Evolutionary conservation across 2,329 filamentous ascomycete species (phyloP), one percentile per base, ranked within the genome.

Genomic region (Amylocarpus encephaloides): DNA sequence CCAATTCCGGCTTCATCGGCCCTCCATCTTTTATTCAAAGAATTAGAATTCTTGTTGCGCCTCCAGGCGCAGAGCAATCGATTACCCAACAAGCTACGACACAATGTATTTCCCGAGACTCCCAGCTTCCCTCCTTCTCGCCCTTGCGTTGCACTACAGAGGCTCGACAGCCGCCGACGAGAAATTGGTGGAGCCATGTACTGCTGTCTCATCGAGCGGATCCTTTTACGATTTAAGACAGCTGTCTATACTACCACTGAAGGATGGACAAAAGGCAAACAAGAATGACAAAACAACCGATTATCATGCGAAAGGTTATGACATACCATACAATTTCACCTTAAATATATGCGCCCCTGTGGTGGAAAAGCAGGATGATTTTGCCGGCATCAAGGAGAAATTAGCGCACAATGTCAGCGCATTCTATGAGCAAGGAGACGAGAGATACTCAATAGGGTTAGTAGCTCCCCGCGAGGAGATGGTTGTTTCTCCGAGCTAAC

Each of bases 291-390:
- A 82, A 36, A 74, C 75, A 48, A 73, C 79, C 53, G 83, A 75
- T 63, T 79, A 77, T 72, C 75, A 80, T 56, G 81, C 85, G 6
- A 78, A 78, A 52, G 88, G 88, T 32, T 86, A 82, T 66, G 88
- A 92, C 68, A 88, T 90, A 36, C 81, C 79, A 55, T 80, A 81
- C 56, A 92, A 92, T 71, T 93, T 93, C 63, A 92, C 87, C 1
- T 65, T 92, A 61, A 93, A 93, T 69, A 83, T 93, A 60, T 93
- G 88, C 71, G 82, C 77, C 33, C 74, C 86, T 1, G 85, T 91
- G n/a, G 77, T 90, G 13, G 80, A 86, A 59, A 71, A 78, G 13
- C 72, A 86, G 16, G 71, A 76, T 39, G 73, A 80, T 54, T 78
- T 86, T 9, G 75, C 79, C 10, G 86, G 83, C n/a, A 67, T 91